phyloP scores from a whole-genome alignment of 1,284 basidiomycete species.

The Ganoderma lingzhi region DNA sequence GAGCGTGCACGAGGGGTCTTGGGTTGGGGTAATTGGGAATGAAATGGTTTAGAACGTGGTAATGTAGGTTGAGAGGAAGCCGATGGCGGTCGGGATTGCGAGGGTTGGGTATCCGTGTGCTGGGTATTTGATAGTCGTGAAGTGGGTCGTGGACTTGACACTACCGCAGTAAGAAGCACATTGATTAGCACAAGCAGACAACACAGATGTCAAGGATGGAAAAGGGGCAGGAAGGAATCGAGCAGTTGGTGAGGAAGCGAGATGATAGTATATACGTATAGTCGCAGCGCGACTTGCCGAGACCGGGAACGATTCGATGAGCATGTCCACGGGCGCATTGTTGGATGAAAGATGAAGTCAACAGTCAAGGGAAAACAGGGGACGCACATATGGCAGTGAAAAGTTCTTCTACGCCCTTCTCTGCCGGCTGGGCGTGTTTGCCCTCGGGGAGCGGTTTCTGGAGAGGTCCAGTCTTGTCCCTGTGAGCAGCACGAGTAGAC shows the following conservation, averaged over 20 bases:
- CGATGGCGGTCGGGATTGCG: slow-evolving; percentile 10
- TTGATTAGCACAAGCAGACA: background rate
- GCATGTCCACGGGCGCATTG: background rate
- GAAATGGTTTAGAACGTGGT: background rate
- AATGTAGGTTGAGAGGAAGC: background rate
- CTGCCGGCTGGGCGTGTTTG: no score
- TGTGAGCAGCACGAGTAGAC: background rate
- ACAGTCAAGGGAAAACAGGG: background rate
- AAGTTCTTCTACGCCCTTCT: background rate
- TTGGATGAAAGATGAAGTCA: background rate
- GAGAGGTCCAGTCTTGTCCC: background rate
- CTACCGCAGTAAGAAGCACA: background rate
- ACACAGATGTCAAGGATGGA: background rate
- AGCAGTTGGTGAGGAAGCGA: background rate
- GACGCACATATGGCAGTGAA: slow-evolving; percentile 4
- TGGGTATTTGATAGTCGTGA: slow-evolving; percentile 11
- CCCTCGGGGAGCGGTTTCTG: no score
- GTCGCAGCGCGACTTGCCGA: no score
- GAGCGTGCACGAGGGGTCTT: slow-evolving; percentile 1
- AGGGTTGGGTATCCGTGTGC: slow-evolving; percentile 3
- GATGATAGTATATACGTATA: background rate
- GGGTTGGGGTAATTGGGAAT: slow-evolving; percentile 1
- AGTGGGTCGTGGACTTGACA: slow-evolving; percentile 1
- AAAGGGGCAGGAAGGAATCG: background rate
- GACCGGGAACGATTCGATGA: background rate